Base-by-base conservation (phyloP, 257 asterid species). In the Ilex aquifolium region DNA sequence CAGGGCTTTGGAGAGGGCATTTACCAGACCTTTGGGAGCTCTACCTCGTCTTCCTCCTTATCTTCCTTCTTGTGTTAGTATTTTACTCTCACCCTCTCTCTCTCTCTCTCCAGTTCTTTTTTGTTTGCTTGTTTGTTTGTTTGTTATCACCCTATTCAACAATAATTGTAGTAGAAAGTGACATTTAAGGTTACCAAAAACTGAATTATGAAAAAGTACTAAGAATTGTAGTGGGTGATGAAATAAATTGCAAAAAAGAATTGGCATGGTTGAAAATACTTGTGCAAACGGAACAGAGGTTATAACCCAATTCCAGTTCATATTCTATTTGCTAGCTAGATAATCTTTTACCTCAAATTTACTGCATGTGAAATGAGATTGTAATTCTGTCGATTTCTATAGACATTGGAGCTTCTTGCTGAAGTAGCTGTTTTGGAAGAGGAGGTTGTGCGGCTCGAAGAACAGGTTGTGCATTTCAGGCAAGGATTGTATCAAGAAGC, bases 401-500 rank as follows among this genome's bases (percentile, higher is more conserved):
- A 92, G 99, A 92, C 96, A 49, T 71, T 87, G 44, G 99, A 92
- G 84, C 99, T 92, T 73, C 81, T 92, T 13, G 99, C 99, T 64
- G 99, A 92, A 64, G 95, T 92, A 13, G 99, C 99, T 40, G 95
- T 92, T 64, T 77, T 92, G 89, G 99, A 92, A 69, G 99, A 92
- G 76, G 99, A 92, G 74, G 97, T 92, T 51, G 82, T 92, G 56
- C 88, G 97, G 65, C 95, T 92, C 4, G 99, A 92, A 76, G 97
- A 92, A 64, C 82, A 87, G 73, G 87, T 92, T 5, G 94, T 87
- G 55, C 76, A 77, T 70, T 87, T 79, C 74, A 83, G 99, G 70
- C 88, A 87, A 72, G 99, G 95, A 68, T 71, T 92, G 52, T 89
- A 92, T 74, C 93, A 89, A n/a, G 96, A 92, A 76, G 97, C 97